Evolutionary conservation across 257 asterid species (phyloP), one percentile per base, ranked within the genome.

Genomic region (Solanum bulbocastanum): DNA sequence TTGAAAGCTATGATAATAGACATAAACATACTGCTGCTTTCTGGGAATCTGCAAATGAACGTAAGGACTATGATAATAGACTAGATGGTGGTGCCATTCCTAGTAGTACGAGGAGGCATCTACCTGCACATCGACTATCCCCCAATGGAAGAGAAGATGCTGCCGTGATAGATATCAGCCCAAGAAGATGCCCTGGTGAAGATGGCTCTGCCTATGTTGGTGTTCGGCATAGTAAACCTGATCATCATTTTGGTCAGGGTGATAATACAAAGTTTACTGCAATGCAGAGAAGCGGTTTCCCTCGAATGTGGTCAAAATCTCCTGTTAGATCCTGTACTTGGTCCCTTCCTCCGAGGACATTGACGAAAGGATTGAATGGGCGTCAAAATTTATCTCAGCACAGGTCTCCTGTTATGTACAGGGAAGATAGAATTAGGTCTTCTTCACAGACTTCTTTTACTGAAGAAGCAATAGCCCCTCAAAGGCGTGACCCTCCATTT

Each of bases 331-430:
- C 95, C 62, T 89, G 91, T 69, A 86, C 92, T n/a, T 93, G 98
- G 98, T 89, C 94, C 40, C 90, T 96, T 89, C 94, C 96, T 66
- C 91, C 94, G 73, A 93, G 95, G 89, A 92, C 96, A 90, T 93
- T 52, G 23, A 52, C 9, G 23, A 23, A 52, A 52, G 60, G 8
- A 5, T 16, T 94, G 23, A 92, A 75, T 56, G 94, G 92, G 66
- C 93, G 75, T 89, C 87, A 90, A 18, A 92, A 94, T 58, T 58
- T 88, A 79, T 36, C 87, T 83, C 97, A 94, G 86, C 94, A 89
- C 66, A 91, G 96, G 87, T 90, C 97, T 90, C 92, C 94, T 14
- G 89, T 87, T 60, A 56, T 91, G 86, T 94, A 90, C 82, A 92
- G 94, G 86, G 92, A 87, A 88, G 94, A 96, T 52, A 91, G 98